These are phyloP conservation scores for Trichomonascaceae sp. DNA, from an alignment of 1,139 yeast genomes.

Conservation along the genomic window DNA sequence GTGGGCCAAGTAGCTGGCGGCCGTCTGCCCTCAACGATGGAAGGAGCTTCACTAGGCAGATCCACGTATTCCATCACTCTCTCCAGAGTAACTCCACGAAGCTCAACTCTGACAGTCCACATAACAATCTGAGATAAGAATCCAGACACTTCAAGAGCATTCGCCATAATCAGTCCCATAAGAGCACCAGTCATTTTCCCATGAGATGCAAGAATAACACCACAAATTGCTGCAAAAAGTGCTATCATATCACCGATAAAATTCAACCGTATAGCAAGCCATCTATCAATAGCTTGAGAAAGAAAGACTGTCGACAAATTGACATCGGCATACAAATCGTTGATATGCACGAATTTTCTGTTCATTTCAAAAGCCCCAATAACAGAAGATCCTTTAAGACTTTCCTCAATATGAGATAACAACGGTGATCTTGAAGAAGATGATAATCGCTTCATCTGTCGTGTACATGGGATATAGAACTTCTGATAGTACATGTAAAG, in stretches of 20 bases:
- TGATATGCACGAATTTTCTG: slow-evolving; percentile 47
- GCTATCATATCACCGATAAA: slow-evolving; percentile 61
- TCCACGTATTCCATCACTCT: slow-evolving; percentile 65
- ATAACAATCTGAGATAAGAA: slow-evolving; percentile 30
- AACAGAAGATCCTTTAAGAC: slow-evolving; percentile 63
- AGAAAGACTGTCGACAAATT: slow-evolving; percentile 55
- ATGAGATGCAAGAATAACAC: slow-evolving; percentile 47
- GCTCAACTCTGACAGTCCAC: slow-evolving; percentile 58
- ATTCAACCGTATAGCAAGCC: slow-evolving; percentile 68
- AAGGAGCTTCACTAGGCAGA: slow-evolving; percentile 40
- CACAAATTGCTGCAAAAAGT: slow-evolving; percentile 46
- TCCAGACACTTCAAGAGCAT: slow-evolving; percentile 25
- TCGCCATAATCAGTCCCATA: slow-evolving; percentile 54
- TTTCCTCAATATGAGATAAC: slow-evolving; percentile 73
- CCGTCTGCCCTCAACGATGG: slow-evolving; percentile 36
- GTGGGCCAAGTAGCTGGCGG: slow-evolving; percentile 51
- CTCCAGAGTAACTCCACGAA: slow-evolving; percentile 73
- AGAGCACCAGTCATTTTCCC: slow-evolving; percentile 54
- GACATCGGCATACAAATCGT: slow-evolving; percentile 55
- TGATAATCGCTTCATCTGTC: slow-evolving; percentile 65
- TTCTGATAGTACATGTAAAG: slow-evolving; percentile 51
- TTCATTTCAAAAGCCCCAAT: slow-evolving; percentile 53
- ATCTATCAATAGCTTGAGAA: slow-evolving; percentile 42
- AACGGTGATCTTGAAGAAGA: slow-evolving; percentile 74
- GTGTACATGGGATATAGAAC: slow-evolving; percentile 60